These are phyloP conservation scores for Voacanga thouarsii DNA, from an alignment of 257 asterid species.

Conservation along the genomic window DNA sequence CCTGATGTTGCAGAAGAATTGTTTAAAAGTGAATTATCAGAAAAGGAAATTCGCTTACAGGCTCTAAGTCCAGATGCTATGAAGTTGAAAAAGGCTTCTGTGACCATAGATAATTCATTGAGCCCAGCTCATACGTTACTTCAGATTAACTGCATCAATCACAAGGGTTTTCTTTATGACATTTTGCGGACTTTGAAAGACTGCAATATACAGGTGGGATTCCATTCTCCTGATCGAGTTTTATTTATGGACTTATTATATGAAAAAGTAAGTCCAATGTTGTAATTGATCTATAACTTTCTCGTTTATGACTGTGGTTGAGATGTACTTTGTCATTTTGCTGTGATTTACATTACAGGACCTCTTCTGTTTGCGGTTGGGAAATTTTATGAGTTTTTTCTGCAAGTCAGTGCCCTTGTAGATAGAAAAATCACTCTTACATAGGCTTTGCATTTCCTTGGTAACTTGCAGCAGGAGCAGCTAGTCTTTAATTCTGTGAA, in stretches of 20 bases:
- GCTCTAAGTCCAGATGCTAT: conserved; percentile 59
- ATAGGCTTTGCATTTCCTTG: not conserved
- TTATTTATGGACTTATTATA: conserved; percentile 1
- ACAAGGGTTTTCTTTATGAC: conserved; percentile 85
- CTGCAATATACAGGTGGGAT: conserved; percentile 54
- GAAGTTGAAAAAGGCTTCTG: conserved; percentile 56
- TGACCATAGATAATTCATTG: conserved; percentile 63
- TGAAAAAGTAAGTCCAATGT: not conserved
- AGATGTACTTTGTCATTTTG: not conserved
- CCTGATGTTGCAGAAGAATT: conserved; percentile 57
- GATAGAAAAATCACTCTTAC: not conserved
- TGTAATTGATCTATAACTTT: not conserved
- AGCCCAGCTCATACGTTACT: conserved; percentile 85
- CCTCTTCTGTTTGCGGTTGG: not conserved
- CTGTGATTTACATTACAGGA: not conserved
- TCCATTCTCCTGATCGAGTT: not conserved
- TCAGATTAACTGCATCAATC: conserved; percentile 75
- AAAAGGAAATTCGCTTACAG: conserved; percentile 55
- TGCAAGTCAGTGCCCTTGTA: not conserved
- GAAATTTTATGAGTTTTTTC: not conserved
- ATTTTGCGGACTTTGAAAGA: conserved; percentile 74
- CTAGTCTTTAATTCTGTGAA: not conserved
- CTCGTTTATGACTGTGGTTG: not conserved
- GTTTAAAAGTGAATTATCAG: conserved; percentile 55
- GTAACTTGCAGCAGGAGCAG: not conserved